These are phyloP conservation scores for Septoria linicola DNA, from an alignment of 2,329 filamentous ascomycete genomes.

Conservation along the genomic window DNA sequence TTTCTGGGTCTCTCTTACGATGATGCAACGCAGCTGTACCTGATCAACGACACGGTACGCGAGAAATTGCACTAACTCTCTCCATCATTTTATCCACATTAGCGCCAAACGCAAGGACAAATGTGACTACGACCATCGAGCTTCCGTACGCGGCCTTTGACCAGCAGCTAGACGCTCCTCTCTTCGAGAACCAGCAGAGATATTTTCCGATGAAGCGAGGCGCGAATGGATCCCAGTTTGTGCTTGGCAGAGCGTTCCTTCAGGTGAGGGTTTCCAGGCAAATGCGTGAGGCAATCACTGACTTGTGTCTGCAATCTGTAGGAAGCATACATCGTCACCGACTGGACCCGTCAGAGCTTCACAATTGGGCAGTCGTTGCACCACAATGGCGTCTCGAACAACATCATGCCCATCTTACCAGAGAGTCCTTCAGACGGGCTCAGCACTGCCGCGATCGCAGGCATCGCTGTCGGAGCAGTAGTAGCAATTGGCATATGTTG, in stretches of 20 bases:
- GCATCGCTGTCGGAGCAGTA: background rate
- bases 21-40: slow-evolving; percentile 39
- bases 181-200: slow-evolving; percentile 7
- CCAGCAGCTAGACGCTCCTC: slow-evolving; percentile 26
- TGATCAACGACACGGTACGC: slow-evolving; percentile 42
- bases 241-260: slow-evolving; percentile 33
- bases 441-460: slow-evolving; percentile 1
- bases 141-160: slow-evolving; percentile 37
- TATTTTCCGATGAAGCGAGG: slow-evolving; percentile 34
- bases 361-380: slow-evolving; percentile 19
- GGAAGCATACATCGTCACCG: slow-evolving; percentile 31
- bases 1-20: slow-evolving; percentile 44
- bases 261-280: too few species aligned
- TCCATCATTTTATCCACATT: slow-evolving; percentile 40
- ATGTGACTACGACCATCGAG: slow-evolving; percentile 25
- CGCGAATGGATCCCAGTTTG: slow-evolving; percentile 29
- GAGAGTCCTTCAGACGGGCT: background rate
- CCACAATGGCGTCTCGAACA: slow-evolving; percentile 9
- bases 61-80: slow-evolving; percentile 34
- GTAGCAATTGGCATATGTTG: background rate
- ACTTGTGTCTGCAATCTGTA: too few species aligned
- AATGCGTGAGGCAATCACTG: too few species aligned
- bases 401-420: slow-evolving; percentile 11
- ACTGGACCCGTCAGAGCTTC: slow-evolving; percentile 23
- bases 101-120: slow-evolving; percentile 5